A percentile compares a stretch with the other conserved stretches of the same genome.
phyloP scores from a whole-genome alignment of 805 yeast species.

The Gaillardinia entomophila region DNA sequence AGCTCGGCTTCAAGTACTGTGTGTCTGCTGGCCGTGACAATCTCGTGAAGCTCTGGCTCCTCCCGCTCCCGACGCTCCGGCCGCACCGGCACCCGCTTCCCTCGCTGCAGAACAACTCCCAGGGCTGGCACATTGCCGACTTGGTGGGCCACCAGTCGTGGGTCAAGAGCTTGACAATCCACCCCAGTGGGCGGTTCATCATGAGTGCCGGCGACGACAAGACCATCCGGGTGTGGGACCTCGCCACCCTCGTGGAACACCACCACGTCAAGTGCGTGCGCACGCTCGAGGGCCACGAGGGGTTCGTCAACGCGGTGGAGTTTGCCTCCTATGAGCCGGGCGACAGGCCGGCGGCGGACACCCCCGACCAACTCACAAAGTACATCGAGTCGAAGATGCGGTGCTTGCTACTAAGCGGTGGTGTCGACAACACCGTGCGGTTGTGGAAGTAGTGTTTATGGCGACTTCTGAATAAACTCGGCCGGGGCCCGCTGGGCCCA shows the following conservation, averaged over 20 bases:
- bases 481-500: conserved; percentile 74
- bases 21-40: conserved; percentile 80
- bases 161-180: conserved; percentile 67
- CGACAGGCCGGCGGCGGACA: conserved; percentile 13
- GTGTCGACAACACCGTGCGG: conserved; percentile 50
- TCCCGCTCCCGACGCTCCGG: conserved; percentile 59
- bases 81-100: conserved; percentile 56
- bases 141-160: conserved; percentile 79
- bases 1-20: conserved; percentile 63
- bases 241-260: conserved; percentile 33
- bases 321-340: conserved; percentile 39
- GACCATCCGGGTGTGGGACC: conserved; percentile 72
- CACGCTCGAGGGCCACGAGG: conserved; percentile 60
- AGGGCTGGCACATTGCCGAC: conserved; percentile 53
- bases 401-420: conserved; percentile 59
- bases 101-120: conserved; percentile 43
- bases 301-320: conserved; percentile 61
- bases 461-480: conserved; percentile 39
- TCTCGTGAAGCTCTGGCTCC: conserved; percentile 65
- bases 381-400: conserved; percentile 45
- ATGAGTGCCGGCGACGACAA: conserved; percentile 78
- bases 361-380: conserved; percentile 17
- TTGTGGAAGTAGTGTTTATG: conserved; percentile 49
- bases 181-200: conserved; percentile 69
- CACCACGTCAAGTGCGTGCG: conserved; percentile 41